A percentile compares a stretch with the other conserved stretches of the same genome.
Conservation (phyloP, 2,329 filamentous ascomycete genomes). For the Fusarium sarcochroum region DNA sequence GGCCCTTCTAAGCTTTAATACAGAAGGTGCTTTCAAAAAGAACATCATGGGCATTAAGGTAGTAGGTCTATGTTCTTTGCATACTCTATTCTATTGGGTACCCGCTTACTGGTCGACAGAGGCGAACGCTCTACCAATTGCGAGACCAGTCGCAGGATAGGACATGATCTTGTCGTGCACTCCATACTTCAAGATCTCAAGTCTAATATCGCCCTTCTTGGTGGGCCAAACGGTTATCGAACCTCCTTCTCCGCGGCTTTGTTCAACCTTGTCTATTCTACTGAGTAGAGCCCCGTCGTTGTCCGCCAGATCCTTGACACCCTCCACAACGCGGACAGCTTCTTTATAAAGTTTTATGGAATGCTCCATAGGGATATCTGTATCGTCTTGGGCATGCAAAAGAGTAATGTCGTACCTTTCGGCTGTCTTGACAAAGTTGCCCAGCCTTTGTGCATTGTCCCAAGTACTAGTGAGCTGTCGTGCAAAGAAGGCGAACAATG, state of each 20-base stretch:
- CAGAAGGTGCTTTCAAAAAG: too few species aligned
- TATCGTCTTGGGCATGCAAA: conserved; percentile 62
- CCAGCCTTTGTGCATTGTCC: conserved; percentile 59
- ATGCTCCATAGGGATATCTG: conserved; percentile 61
- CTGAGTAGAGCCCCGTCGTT: conserved; percentile 10
- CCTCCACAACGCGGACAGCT: conserved; percentile 60
- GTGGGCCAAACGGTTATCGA: conserved; percentile 61
- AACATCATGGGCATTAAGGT: too few species aligned
- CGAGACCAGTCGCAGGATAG: conserved; percentile 62
- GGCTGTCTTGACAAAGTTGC: conserved; percentile 51
- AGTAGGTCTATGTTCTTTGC: not conserved
- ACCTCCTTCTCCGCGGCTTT: conserved; percentile 58
- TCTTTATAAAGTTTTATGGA: conserved; percentile 62
- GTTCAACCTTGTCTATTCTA: conserved; percentile 36
- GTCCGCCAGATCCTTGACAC: conserved; percentile 50
- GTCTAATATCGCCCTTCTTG: conserved; percentile 58
- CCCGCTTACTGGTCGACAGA: not conserved
- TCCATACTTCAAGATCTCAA: conserved; percentile 65
- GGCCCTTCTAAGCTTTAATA: too few species aligned
- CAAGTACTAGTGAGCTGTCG: conserved; percentile 60
- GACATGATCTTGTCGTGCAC: conserved; percentile 67
- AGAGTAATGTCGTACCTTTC: conserved; percentile 56
- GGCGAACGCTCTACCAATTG: conserved; percentile 51
- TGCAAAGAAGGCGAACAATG: conserved; percentile 57
- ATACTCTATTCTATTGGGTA: not conserved